These are phyloP conservation scores for Yueomyces sinensis DNA, from an alignment of 805 yeast genomes.

Conservation along the genomic window DNA sequence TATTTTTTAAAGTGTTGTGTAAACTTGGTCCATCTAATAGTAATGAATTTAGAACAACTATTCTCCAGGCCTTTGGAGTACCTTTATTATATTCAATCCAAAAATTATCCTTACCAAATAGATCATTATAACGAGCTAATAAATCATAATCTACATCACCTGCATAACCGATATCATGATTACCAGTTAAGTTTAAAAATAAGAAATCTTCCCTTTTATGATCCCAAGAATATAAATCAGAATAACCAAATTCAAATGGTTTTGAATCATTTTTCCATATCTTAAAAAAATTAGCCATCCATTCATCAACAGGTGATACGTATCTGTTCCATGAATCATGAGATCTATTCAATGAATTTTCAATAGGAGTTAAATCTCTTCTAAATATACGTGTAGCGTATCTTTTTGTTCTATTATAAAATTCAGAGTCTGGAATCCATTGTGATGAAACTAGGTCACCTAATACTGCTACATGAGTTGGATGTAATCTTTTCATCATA, in stretches of 20 bases:
- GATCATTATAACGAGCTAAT: constrained; percentile 56
- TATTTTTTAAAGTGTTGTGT: constrained; percentile 52
- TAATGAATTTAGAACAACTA: constrained; percentile 74
- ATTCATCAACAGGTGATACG: constrained; percentile 13
- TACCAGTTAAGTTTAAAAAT: constrained; percentile 79
- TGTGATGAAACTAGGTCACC: constrained; percentile 90
- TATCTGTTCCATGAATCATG: constrained; percentile 16
- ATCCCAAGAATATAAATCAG: constrained; percentile 58
- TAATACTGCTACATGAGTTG: constrained; percentile 78
- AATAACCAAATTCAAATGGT: constrained; percentile 39
- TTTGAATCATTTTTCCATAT: constrained; percentile 7
- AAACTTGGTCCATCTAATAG: constrained; percentile 82
- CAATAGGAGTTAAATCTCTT: constrained; percentile 47
- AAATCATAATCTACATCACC: constrained; percentile 94
- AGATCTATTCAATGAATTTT: constrained; percentile 25
- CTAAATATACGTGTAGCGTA: constrained; percentile 56
- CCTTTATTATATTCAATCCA: constrained; percentile 57
- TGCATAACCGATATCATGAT: constrained; percentile 89
- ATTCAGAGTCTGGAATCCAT: constrained; percentile 89
- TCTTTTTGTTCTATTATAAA: constrained; percentile 62
- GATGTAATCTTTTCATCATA: constrained; percentile 49
- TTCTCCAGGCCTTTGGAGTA: constrained; percentile 63
- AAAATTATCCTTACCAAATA: constrained; percentile 78
- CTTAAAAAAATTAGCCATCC: constrained; percentile 10
- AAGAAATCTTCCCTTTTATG: constrained; percentile 40